Evolutionary conservation across 345 rosid genomes (phyloP).

Genomic region (Populus davidiana): DNA sequence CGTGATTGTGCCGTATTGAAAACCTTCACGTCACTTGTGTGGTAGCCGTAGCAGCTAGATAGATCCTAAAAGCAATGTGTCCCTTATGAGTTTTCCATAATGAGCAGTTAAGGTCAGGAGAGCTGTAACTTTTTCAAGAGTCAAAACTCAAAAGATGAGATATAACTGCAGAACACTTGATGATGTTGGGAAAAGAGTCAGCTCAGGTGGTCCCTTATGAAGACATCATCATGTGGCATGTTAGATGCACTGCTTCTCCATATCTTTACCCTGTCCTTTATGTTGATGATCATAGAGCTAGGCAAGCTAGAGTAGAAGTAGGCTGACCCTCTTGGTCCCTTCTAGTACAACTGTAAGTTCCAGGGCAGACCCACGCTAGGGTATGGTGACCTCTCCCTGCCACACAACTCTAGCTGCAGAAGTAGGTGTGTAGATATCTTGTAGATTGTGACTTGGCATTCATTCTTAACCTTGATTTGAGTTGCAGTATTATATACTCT

Average conservation of each 20-base stretch:
- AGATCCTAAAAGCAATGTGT: not conserved
- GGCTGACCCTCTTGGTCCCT: not conserved
- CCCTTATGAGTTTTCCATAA: not conserved
- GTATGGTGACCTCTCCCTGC: not conserved
- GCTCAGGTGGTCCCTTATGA: slow-evolving; percentile 3
- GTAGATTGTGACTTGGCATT: slow-evolving; percentile 12
- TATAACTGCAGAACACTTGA: not conserved
- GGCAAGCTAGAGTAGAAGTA: not conserved
- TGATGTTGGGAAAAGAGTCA: not conserved
- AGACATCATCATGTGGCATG: slow-evolving; percentile 14
- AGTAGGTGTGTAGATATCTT: not conserved
- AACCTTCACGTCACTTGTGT: not conserved
- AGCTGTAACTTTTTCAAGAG: not conserved
- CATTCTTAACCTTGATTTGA: not conserved
- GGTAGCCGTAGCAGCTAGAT: not conserved
- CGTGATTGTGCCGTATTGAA: not conserved
- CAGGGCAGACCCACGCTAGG: slow-evolving; percentile 1
- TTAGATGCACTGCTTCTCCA: slow-evolving; percentile 11
- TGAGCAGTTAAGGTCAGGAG: too few relatives aligned
- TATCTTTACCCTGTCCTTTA: not conserved
- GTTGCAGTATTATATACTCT: not conserved
- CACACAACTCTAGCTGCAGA: slow-evolving; percentile 3
- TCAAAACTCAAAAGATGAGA: not conserved
- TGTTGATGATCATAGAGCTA: not conserved
- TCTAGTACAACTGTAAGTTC: not conserved